These are phyloP conservation scores for Candida boleticola DNA, from an alignment of 805 yeast genomes.

Conservation along the genomic window DNA sequence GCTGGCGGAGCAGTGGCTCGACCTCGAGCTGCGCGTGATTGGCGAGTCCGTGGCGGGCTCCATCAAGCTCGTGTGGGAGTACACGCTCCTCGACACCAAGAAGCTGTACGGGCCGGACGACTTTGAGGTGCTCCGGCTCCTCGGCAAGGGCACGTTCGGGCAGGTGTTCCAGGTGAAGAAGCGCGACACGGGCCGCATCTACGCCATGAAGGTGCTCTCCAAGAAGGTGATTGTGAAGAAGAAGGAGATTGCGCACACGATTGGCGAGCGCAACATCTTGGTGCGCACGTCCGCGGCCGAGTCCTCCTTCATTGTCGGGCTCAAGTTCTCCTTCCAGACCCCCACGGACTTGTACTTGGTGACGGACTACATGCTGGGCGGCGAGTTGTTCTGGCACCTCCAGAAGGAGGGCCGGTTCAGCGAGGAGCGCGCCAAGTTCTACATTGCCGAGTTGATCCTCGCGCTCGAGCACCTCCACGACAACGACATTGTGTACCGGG, in stretches of 20 bases:
- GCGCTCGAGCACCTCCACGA: slow-evolving; percentile 95
- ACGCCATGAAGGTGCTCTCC: slow-evolving; percentile 96
- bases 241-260: slow-evolving; percentile 97
- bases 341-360: slow-evolving; percentile 89
- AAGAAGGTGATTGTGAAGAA: slow-evolving; percentile 94
- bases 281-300: slow-evolving; percentile 89
- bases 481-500: slow-evolving; percentile 94
- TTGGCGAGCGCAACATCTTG: slow-evolving; percentile 92
- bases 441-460: slow-evolving; percentile 91
- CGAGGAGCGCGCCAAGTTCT: slow-evolving; percentile 93
- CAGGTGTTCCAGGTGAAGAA: slow-evolving; percentile 96
- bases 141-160: slow-evolving; percentile 97
- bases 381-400: slow-evolving; percentile 94
- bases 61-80: slow-evolving; percentile 72
- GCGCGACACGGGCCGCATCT: slow-evolving; percentile 83
- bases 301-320: slow-evolving; percentile 91
- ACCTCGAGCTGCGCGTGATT: slow-evolving; percentile 65
- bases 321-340: slow-evolving; percentile 95
- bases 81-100: slow-evolving; percentile 59
- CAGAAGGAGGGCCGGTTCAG: slow-evolving; percentile 94
- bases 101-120: slow-evolving; percentile 90
- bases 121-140: slow-evolving; percentile 83
- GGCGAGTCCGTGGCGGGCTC: slow-evolving; percentile 80
- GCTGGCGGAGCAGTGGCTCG: slow-evolving; percentile 66
- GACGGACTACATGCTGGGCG: slow-evolving; percentile 98